Base-by-base conservation (phyloP, 2,329 filamentous ascomycete genomes). In the Orbilia blumenaviensis region DNA sequence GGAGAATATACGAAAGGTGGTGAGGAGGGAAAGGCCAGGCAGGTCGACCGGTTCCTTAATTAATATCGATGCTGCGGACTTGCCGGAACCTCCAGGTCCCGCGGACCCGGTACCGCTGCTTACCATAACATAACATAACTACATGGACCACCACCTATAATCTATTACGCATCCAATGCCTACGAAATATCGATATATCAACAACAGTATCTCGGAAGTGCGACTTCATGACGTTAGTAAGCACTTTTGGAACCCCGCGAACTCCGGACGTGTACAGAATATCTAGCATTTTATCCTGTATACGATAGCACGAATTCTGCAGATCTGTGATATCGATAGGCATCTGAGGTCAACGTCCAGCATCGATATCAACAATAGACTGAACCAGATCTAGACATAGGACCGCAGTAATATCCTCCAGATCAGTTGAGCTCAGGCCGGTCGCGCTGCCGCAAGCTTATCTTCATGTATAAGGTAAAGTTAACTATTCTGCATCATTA, bases 381-480 rank as follows among this genome's bases (percentile, higher is more conserved):
- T n/a, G n/a, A n/a, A n/a, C n/a, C n/a, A n/a, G n/a, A n/a, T n/a
- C n/a, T n/a, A n/a, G n/a, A n/a, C n/a, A n/a, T n/a, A n/a, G n/a
- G n/a, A n/a, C n/a, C n/a, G n/a, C n/a, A n/a, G n/a, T n/a, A n/a
- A n/a, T n/a, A n/a, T n/a, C n/a, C n/a, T n/a, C n/a, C n/a, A n/a
- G n/a, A n/a, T n/a, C n/a, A n/a, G n/a, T n/a, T 21, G 29, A 58
- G 52, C 52, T 41, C 52, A 48, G 32, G 16, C 60, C 27, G 61
- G 66, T 69, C 66, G 66, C 66, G 42, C 54, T 27, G 50, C 60
- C 64, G 52, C 64, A 68, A 60, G 38, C 66, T 56, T 34, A 21
- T 23, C 38, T 61, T 27, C 27, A 9, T 52, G 27, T 16, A 6
- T n/a, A n/a, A n/a, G n/a, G n/a, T n/a, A n/a, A n/a, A n/a, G n/a